phyloP scores from a whole-genome alignment of 177 flowering plant genomes.

The Telopea speciosissima region DNA sequence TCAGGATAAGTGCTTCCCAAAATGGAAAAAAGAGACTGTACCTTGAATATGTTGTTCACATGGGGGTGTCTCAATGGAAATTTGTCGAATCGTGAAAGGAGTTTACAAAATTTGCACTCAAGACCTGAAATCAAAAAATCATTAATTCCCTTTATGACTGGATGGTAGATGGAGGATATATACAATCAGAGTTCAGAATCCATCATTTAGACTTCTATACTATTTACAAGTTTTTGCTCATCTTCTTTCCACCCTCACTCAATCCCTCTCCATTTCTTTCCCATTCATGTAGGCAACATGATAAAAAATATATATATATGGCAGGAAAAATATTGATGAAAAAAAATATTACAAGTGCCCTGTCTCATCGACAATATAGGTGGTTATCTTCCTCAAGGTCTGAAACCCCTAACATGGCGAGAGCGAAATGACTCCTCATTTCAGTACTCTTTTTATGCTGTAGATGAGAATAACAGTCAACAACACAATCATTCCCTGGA shows the following conservation, averaged over 20 bases:
- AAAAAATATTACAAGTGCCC: neutral
- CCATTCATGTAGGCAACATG: neutral
- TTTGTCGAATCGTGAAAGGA: neutral
- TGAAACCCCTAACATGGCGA: conserved; percentile 85
- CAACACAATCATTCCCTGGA: conserved; percentile 25
- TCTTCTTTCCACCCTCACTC: neutral
- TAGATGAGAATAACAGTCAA: conserved; percentile 36
- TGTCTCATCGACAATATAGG: conserved; percentile 42
- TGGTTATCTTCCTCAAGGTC: conserved; percentile 71
- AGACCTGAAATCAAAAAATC: neutral
- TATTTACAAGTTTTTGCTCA: neutral
- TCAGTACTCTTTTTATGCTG: conserved; percentile 55
- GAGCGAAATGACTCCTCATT: conserved; percentile 64
- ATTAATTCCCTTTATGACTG: neutral
- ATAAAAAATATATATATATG: too few species aligned
- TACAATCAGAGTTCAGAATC: neutral
- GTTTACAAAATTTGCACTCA: neutral
- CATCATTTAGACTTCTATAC: neutral
- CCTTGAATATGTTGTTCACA: too few species aligned
- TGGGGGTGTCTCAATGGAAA: neutral
- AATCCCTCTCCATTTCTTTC: neutral
- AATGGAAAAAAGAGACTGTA: too few species aligned
- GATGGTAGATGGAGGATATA: neutral
- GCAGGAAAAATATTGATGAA: neutral
- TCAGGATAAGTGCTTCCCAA: too few species aligned